Evolutionary conservation across 805 yeast genomes (phyloP), one percentile per base, ranked within the genome.

Genomic region (Candida tibetensis): DNA sequence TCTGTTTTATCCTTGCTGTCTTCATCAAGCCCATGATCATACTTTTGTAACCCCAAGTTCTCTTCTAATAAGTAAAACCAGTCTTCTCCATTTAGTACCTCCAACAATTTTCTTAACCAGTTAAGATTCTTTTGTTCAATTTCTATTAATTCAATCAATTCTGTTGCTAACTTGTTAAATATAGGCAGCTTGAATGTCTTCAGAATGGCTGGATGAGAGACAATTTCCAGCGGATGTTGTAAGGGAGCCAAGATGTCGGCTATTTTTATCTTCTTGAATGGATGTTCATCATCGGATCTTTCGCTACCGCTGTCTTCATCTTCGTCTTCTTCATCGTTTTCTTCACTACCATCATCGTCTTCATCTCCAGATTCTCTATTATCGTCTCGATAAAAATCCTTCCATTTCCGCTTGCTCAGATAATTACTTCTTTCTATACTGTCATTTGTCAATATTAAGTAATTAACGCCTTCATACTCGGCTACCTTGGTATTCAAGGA

Each of bases 21-120:
- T 4, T 53, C 58, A 30, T 50, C 58, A 34, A 82, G 58, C 22
- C 81, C 77, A 51, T 83, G 89, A 51, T 86, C 85, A 52, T 85
- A 85, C 18, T 63, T 70, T 2, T 88, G 83, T 23, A 89, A 66
- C 17, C 79, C 76, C 60, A 90, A 58, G 33, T 78, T 76, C 16
- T 76, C 78, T 25, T 85, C 86, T 15, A 79, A 66, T 28, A 83
- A 61, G 39, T 79, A 79, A 30, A 70, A 70, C 46, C 95, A 85
- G 55, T 87, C 91, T 55, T 91, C 98, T 4, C 97, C 96, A 34
- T 91, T 69, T 48, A 91, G 79, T 1, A 85, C 81, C 44, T 82
- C 85, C 61, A 93, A 72, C 31, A 91, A 69, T 51, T 78, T 79
- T 30, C 83, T 76, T 37, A 89, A 66, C 52, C 81, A 76, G 41